phyloP scores from a whole-genome alignment of 2,329 filamentous ascomycete species.

The Colletotrichum lentis region DNA sequence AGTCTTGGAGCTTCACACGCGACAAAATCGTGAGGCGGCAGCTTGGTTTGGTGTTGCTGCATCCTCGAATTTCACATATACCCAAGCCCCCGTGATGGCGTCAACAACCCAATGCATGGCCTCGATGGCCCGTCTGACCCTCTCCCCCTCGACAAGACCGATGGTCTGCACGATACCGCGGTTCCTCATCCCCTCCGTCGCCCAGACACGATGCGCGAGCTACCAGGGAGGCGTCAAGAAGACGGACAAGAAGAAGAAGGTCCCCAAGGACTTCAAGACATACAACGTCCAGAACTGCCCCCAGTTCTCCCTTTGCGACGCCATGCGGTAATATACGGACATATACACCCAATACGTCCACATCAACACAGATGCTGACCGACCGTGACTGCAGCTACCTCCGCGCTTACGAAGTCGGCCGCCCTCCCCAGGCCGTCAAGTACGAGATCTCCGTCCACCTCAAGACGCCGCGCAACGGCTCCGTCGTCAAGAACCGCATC shows the following conservation, averaged over 20 bases:
- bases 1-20: constrained; percentile 29
- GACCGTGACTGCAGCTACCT: constrained; percentile 72
- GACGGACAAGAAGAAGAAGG: constrained; percentile 62
- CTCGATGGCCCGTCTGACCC: constrained; percentile 61
- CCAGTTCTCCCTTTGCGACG: constrained; percentile 86
- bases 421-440: constrained; percentile 75
- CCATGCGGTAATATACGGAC: constrained; percentile 74
- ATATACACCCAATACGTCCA: neutral
- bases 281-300: constrained; percentile 69
- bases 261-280: constrained; percentile 71
- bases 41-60: constrained; percentile 4
- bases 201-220: constrained; percentile 56
- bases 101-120: constrained; percentile 62
- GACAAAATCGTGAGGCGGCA: constrained; percentile 10
- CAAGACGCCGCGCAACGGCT: constrained; percentile 83
- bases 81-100: constrained; percentile 53
- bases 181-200: constrained; percentile 58
- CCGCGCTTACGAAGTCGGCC: constrained; percentile 90
- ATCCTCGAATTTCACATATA: constrained; percentile 38
- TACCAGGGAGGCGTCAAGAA: constrained; percentile 59
- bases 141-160: constrained; percentile 55
- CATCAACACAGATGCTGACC: constrained; percentile 9
- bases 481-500: constrained; percentile 86
- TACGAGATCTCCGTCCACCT: constrained; percentile 90
- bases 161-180: constrained; percentile 55